These are phyloP conservation scores for Barnettozyma wickerhamii DNA, from an alignment of 805 yeast species.

Conservation along the genomic window DNA sequence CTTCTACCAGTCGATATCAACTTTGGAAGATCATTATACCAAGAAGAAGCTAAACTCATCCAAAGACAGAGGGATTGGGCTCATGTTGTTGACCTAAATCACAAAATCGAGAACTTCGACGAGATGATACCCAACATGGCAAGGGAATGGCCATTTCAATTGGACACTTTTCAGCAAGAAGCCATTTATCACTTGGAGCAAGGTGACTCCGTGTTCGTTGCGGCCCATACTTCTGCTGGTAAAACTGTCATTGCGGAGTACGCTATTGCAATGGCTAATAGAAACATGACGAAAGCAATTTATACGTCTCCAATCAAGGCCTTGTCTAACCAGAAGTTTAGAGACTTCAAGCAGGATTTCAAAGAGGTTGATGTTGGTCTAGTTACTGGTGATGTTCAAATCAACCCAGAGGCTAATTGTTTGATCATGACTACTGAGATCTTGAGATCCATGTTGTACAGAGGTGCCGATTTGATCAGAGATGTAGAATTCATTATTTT, in stretches of 20 bases:
- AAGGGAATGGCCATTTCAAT: conserved; percentile 87
- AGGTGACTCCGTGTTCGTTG: conserved; percentile 97
- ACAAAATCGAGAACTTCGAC: conserved; percentile 74
- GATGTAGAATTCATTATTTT: conserved; percentile 97
- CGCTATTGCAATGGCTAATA: conserved; percentile 93
- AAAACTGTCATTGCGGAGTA: conserved; percentile 98
- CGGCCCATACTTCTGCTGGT: conserved; percentile 99
- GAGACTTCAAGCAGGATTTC: conserved; percentile 80
- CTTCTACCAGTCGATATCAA: conserved; percentile 47
- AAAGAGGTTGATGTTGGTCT: conserved; percentile 86
- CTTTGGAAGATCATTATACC: conserved; percentile 36
- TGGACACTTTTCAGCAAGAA: conserved; percentile 94
- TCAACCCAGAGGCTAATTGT: conserved; percentile 94
- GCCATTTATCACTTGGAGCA: conserved; percentile 95
- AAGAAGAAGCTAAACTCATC: conserved; percentile 19
- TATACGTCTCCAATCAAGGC: conserved; percentile 96
- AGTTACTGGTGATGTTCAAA: conserved; percentile 96
- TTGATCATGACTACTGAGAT: conserved; percentile 98
- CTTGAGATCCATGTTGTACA: conserved; percentile 87
- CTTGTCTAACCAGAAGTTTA: conserved; percentile 80
- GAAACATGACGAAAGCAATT: conserved; percentile 95
- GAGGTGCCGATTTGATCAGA: conserved; percentile 94
- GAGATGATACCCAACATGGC: conserved; percentile 94
- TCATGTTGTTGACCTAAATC: conserved; percentile 85
- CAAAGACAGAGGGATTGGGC: conserved; percentile 74